Conservation (phyloP, 2,329 filamentous ascomycete genomes). For the Coniochaeta prunicola region DNA sequence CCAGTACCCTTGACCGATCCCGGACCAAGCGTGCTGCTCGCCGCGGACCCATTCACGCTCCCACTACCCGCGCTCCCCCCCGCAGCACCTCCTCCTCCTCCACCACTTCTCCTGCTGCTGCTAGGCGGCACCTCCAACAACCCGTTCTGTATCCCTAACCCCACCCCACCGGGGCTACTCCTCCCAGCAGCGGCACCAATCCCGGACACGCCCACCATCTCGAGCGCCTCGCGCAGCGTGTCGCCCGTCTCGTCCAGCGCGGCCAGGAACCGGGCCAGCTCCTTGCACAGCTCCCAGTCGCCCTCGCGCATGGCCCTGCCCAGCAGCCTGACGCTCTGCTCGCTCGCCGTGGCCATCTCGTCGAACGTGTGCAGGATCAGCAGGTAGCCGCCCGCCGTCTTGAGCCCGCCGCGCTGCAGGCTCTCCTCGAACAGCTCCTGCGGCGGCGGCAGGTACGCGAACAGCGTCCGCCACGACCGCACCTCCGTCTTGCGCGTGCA, state of each 20-base stretch:
- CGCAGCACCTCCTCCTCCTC: neutral
- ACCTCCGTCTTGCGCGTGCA: slow-evolving; percentile 97
- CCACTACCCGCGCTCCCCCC: neutral
- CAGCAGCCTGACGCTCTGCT: slow-evolving; percentile 75
- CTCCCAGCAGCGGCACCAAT: slow-evolving; percentile 8
- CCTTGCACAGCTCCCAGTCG: slow-evolving; percentile 94
- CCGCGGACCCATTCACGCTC: slow-evolving; percentile 8
- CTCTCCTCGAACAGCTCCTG: slow-evolving; percentile 92
- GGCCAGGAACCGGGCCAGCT: slow-evolving; percentile 88
- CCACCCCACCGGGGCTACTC: slow-evolving; percentile 1
- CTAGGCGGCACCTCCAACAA: neutral
- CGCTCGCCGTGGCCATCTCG: slow-evolving; percentile 60
- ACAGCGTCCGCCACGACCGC: slow-evolving; percentile 89
- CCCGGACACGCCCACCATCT: slow-evolving; percentile 44
- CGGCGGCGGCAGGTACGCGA: slow-evolving; percentile 82
- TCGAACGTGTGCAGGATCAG: slow-evolving; percentile 83
- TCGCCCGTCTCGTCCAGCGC: slow-evolving; percentile 83
- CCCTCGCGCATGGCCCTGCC: slow-evolving; percentile 72
- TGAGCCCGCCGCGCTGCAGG: slow-evolving; percentile 73
- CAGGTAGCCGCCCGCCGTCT: slow-evolving; percentile 95
- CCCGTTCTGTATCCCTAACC: slow-evolving; percentile 1
- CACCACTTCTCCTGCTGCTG: neutral
- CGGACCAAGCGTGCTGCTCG: slow-evolving; percentile 5
- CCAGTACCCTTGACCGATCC: slow-evolving; percentile 6
- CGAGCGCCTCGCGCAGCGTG: slow-evolving; percentile 67